phyloP scores from a whole-genome alignment of 1,284 basidiomycete species.

The Rhodotorula sp. region DNA sequence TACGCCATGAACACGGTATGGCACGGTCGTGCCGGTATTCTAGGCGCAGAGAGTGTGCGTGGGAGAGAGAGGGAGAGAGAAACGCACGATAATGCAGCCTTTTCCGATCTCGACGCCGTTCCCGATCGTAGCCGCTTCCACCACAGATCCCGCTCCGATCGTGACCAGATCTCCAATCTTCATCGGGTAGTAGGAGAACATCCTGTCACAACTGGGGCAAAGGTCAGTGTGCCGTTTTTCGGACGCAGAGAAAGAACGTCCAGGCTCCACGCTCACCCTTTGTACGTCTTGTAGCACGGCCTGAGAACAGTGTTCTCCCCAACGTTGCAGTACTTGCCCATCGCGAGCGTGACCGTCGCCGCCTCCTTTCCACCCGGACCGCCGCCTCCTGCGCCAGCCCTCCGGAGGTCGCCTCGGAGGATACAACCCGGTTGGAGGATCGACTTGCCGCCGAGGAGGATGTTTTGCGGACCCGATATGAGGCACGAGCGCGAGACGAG shows the following conservation, averaged over 20 bases:
- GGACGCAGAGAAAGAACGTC: background rate
- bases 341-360: slow-evolving; percentile 84
- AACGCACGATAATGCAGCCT: slow-evolving; percentile 86
- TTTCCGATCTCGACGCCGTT: slow-evolving; percentile 93
- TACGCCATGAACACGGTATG: background rate
- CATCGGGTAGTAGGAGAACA: slow-evolving; percentile 98
- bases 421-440: slow-evolving; percentile 87
- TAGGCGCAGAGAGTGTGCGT: background rate
- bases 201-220: slow-evolving; percentile 45
- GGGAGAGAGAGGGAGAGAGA: background rate
- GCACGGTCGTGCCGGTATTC: background rate
- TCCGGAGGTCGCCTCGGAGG: slow-evolving; percentile 77
- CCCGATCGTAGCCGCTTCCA: slow-evolving; percentile 93
- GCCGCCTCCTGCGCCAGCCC: slow-evolving; percentile 42
- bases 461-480: slow-evolving; percentile 94
- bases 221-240: background rate
- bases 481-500: slow-evolving; percentile 89
- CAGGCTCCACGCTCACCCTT: slow-evolving; percentile 54
- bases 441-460: slow-evolving; percentile 94
- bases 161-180: slow-evolving; percentile 94
- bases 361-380: slow-evolving; percentile 69
- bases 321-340: slow-evolving; percentile 89
- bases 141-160: slow-evolving; percentile 79
- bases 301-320: slow-evolving; percentile 84
- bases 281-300: slow-evolving; percentile 81